Percentiles rank a stretch among this genome's conserved stretches.
phyloP scores from a whole-genome alignment of 2,329 filamentous ascomycete genomes.

The Aspergillus thermomutatus region DNA sequence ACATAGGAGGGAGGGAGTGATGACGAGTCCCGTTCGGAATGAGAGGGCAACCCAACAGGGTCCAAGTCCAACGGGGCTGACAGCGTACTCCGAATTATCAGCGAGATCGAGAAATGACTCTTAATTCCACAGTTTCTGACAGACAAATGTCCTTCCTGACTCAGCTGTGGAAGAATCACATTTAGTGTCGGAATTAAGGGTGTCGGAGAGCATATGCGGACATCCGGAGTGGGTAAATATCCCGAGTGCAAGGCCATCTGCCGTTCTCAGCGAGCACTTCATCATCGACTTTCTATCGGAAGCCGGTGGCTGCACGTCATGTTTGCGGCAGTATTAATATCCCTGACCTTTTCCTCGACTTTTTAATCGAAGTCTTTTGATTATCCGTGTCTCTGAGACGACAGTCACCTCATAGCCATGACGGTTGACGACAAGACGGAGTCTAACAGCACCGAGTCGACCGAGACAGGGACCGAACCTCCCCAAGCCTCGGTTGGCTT shows the following conservation, averaged over 20 bases:
- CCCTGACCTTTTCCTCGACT: not conserved
- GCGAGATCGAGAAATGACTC: not conserved
- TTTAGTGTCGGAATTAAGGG: not conserved
- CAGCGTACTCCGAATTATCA: not conserved
- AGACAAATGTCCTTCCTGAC: too few relatives aligned
- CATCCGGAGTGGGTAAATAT: too few relatives aligned
- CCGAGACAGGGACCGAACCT: not conserved
- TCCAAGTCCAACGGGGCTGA: too few relatives aligned
- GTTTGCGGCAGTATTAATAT: not conserved
- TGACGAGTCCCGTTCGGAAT: too few relatives aligned
- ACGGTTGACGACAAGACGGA: not conserved
- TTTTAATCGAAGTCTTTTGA: not conserved
- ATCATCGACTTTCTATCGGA: not conserved
- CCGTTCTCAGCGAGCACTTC: not conserved
- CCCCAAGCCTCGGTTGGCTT: constrained; percentile 20
- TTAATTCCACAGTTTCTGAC: not conserved
- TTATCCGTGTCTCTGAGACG: not conserved
- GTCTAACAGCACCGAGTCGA: not conserved
- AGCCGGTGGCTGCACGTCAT: not conserved
- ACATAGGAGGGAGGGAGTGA: not conserved
- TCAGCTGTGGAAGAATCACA: not conserved
- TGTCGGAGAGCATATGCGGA: too few relatives aligned
- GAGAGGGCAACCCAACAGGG: not conserved
- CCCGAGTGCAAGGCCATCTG: not conserved
- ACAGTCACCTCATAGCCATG: not conserved